Evolutionary conservation across 805 yeast species (phyloP).

Genomic region (Starmerella davenportii): DNA sequence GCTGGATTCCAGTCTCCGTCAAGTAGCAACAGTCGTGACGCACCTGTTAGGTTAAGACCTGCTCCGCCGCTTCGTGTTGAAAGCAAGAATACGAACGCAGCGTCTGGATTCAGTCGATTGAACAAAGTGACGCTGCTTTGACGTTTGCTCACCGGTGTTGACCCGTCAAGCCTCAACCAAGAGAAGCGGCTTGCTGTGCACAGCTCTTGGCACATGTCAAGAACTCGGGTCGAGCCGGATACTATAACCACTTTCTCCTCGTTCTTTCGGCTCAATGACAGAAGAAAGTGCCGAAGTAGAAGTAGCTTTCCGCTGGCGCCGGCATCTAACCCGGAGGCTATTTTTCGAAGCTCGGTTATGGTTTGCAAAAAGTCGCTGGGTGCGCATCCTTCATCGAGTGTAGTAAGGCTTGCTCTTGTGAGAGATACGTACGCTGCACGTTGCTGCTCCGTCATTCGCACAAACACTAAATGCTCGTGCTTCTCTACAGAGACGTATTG

Average conservation of each 20-base stretch:
- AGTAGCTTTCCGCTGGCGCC: conserved; percentile 43
- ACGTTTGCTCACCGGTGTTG: conserved; percentile 51
- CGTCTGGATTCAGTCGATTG: conserved; percentile 30
- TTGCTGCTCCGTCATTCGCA: conserved; percentile 24
- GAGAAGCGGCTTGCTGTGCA: conserved; percentile 33
- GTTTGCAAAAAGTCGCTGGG: conserved; percentile 29
- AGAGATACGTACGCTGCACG: not conserved
- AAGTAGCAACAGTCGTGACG: conserved; percentile 62
- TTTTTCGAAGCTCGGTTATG: conserved; percentile 25
- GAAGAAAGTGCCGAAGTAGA: conserved; percentile 39
- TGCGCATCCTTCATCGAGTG: not conserved
- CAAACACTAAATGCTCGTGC: conserved; percentile 59
- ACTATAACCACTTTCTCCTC: conserved; percentile 70
- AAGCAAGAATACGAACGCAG: conserved; percentile 46
- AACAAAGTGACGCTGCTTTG: conserved; percentile 50
- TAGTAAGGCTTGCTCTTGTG: not conserved
- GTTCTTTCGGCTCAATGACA: conserved; percentile 27
- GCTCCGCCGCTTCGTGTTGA: conserved; percentile 90
- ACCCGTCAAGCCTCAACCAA: conserved; percentile 62
- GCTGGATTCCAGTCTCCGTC: conserved; percentile 98
- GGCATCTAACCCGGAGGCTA: conserved; percentile 4
- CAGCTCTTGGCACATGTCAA: conserved; percentile 52
- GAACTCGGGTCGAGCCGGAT: conserved; percentile 73
- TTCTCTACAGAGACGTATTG: conserved; percentile 48
- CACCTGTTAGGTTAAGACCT: conserved; percentile 81